Evolutionary conservation across 371 early-diverging fungal species (phyloP).

Genomic region (Neoconidiobolus thromboides): DNA sequence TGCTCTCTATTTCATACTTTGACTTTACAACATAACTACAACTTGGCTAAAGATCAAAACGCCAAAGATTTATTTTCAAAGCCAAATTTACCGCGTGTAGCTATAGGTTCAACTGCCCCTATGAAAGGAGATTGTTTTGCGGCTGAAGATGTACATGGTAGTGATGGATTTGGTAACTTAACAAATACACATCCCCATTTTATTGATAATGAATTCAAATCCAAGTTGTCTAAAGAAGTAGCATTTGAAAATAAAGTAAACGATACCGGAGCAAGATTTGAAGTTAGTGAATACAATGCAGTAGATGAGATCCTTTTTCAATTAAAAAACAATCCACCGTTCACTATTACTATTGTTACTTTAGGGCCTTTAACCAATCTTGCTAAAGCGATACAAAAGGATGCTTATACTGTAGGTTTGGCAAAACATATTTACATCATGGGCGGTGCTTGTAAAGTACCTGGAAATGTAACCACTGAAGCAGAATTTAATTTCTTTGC

Average conservation of each 20-base stretch:
- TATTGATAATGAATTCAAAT: slow-evolving; percentile 20
- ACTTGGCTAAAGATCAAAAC: background rate
- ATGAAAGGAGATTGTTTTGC: slow-evolving; percentile 12
- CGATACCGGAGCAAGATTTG: background rate
- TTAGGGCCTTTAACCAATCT: slow-evolving; percentile 38
- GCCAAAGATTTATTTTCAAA: background rate
- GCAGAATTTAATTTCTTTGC: slow-evolving; percentile 36
- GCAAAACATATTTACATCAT: slow-evolving; percentile 25
- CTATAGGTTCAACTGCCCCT: slow-evolving; percentile 16
- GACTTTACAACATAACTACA: slow-evolving; percentile 9
- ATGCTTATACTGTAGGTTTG: slow-evolving; percentile 22
- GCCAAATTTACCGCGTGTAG: background rate
- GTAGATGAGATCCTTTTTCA: slow-evolving; percentile 26
- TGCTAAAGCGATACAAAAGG: slow-evolving; percentile 23
- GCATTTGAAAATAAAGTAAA: background rate
- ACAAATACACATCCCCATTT: slow-evolving; percentile 17
- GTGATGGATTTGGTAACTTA: slow-evolving; percentile 25
- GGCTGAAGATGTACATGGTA: slow-evolving; percentile 26
- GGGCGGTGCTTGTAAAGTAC: slow-evolving; percentile 18
- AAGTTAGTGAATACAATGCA: slow-evolving; percentile 12
- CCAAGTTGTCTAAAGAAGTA: background rate
- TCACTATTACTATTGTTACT: slow-evolving; percentile 24
- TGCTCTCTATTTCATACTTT: slow-evolving; percentile 9
- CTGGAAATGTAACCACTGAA: slow-evolving; percentile 23
- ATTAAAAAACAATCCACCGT: slow-evolving; percentile 17